Conservation (phyloP, 345 rosid genomes). For the Aquilaria malaccensis region DNA sequence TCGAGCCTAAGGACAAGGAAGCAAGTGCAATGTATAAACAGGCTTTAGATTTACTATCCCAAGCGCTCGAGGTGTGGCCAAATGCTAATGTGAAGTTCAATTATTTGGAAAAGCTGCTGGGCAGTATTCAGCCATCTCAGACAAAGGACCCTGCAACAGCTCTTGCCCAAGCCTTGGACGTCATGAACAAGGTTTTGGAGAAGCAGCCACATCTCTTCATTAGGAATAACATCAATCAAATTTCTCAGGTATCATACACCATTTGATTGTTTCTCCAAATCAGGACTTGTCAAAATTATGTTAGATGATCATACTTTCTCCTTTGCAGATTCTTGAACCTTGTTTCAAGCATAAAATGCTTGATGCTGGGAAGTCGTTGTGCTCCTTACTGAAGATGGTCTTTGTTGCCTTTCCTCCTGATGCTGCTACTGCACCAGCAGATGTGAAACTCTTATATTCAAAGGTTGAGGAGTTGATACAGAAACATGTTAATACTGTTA, state of each 20-base stretch:
- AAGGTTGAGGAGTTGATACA: slow-evolving; percentile 88
- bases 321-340: slow-evolving; percentile 82
- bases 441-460: slow-evolving; percentile 71
- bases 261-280: neutral
- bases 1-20: slow-evolving; percentile 99
- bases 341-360: slow-evolving; percentile 93
- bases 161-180: slow-evolving; percentile 98
- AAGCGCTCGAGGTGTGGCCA: slow-evolving; percentile 98
- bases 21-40: slow-evolving; percentile 85
- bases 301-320: slow-evolving; percentile 10
- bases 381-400: slow-evolving; percentile 94
- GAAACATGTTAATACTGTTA: slow-evolving; percentile 63
- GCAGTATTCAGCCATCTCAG: slow-evolving; percentile 88
- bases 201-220: slow-evolving; percentile 94
- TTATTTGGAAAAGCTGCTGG: slow-evolving; percentile 83
- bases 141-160: slow-evolving; percentile 94
- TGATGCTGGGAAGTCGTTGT: slow-evolving; percentile 92
- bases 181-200: slow-evolving; percentile 97
- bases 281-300: neutral
- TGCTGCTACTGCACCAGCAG: slow-evolving; percentile 54
- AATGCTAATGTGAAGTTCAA: slow-evolving; percentile 96
- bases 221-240: slow-evolving; percentile 85
- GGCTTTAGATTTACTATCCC: slow-evolving; percentile 88
- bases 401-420: slow-evolving; percentile 85
- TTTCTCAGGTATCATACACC: slow-evolving; percentile 60